These are phyloP conservation scores for Tricholoma sp. DNA, from an alignment of 768 basidiomycete species.

Conservation along the genomic window DNA sequence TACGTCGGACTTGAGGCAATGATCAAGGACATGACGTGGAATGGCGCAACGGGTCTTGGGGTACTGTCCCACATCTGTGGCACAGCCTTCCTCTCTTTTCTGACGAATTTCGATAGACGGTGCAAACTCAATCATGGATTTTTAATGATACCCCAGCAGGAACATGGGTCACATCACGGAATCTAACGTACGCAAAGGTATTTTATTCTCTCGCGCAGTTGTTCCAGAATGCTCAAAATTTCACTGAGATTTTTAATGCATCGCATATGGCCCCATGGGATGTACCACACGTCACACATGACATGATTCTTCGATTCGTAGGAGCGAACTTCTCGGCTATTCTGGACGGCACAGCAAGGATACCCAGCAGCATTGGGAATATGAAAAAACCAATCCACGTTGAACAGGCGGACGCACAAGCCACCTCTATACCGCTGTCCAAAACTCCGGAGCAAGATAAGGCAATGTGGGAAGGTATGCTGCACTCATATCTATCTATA, in stretches of 20 bases:
- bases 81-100: neutral
- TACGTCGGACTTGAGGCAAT: constrained; percentile 85
- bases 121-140: constrained; percentile 67
- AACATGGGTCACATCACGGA: constrained; percentile 86
- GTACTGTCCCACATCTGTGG: constrained; percentile 34
- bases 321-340: constrained; percentile 82
- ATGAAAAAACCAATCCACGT: constrained; percentile 61
- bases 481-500: neutral
- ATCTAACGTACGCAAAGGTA: constrained; percentile 92
- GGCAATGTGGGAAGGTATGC: constrained; percentile 87
- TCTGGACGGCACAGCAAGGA: constrained; percentile 72
- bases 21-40: constrained; percentile 84
- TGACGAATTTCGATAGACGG: constrained; percentile 37
- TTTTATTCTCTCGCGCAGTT: constrained; percentile 4
- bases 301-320: constrained; percentile 99
- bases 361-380: constrained; percentile 77
- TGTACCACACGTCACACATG: constrained; percentile 82
- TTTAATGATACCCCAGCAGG: constrained; percentile 78
- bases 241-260: constrained; percentile 73
- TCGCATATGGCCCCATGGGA: constrained; percentile 97
- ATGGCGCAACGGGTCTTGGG: constrained; percentile 76
- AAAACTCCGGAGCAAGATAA: constrained; percentile 76
- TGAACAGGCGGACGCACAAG: constrained; percentile 34
- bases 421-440: constrained; percentile 30
- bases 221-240: neutral